A percentile compares a stretch with the other conserved stretches of the same genome.
These are phyloP conservation scores for Fusarium oxysporum DNA, from an alignment of 2,329 filamentous ascomycete genomes.

Conservation along the genomic window DNA sequence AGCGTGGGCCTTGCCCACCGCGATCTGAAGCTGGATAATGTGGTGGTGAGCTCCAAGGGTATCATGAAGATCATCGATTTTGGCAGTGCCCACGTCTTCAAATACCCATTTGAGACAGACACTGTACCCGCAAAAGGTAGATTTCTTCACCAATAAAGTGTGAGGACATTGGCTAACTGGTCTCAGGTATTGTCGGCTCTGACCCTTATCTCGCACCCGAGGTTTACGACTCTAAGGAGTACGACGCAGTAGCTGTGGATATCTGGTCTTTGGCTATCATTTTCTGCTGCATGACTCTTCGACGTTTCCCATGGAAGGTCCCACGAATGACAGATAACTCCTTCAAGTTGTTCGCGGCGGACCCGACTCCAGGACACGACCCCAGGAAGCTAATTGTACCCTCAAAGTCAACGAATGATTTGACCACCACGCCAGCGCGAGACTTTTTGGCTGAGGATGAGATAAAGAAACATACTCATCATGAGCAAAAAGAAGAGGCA, in stretches of 20 bases:
- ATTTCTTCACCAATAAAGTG: not conserved
- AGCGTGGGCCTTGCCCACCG: conserved; percentile 94
- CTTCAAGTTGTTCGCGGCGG: conserved; percentile 90
- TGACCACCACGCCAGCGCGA: conserved; percentile 53
- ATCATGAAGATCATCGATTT: conserved; percentile 99
- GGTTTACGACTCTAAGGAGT: conserved; percentile 92
- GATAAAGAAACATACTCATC: conserved; percentile 40
- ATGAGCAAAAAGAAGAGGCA: conserved; percentile 36
- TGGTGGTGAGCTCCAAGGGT: conserved; percentile 93
- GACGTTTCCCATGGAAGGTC: conserved; percentile 97
- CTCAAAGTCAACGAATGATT: conserved; percentile 58
- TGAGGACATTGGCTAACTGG: conserved; percentile 7
- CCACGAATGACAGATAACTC: conserved; percentile 93
- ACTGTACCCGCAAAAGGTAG: conserved; percentile 54
- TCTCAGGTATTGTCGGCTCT: conserved; percentile 75
- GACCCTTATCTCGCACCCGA: conserved; percentile 97
- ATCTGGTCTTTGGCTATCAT: conserved; percentile 99
- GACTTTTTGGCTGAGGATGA: conserved; percentile 55
- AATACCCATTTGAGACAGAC: conserved; percentile 93
- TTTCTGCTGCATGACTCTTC: conserved; percentile 97
- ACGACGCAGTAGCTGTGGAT: conserved; percentile 93
- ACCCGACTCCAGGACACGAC: conserved; percentile 80
- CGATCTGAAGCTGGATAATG: conserved; percentile 96
- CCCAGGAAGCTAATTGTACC: conserved; percentile 64
- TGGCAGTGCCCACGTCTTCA: conserved; percentile 95